Conservation (phyloP, 148 eudicot species). For the Vaccinium corymbosum region DNA sequence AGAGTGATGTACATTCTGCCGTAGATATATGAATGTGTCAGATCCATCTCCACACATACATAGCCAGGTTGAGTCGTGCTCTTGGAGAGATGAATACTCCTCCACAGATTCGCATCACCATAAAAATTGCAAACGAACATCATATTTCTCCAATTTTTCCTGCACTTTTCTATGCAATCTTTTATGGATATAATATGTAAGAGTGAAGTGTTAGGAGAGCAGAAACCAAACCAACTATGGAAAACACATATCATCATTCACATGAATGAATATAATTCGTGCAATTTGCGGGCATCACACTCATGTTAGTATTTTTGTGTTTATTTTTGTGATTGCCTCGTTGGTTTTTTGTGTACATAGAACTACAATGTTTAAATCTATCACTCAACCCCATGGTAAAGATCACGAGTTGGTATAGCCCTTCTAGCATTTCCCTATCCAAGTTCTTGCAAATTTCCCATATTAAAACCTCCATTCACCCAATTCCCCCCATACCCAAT, state of each 20-base stretch:
- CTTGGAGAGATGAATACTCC: not conserved
- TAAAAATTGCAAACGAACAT: not conserved
- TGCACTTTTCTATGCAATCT: too few species aligned
- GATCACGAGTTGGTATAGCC: not conserved
- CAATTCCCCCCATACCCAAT: not conserved
- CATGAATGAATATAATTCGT: too few species aligned
- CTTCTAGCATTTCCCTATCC: not conserved
- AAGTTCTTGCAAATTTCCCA: not conserved
- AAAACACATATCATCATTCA: too few species aligned
- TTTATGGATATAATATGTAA: not conserved
- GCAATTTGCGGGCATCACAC: too few species aligned
- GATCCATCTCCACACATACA: not conserved
- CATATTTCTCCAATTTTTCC: too few species aligned
- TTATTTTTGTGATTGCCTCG: too few species aligned
- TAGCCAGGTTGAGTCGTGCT: not conserved
- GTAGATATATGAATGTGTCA: not conserved
- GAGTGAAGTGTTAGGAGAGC: not conserved
- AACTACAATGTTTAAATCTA: too few species aligned
- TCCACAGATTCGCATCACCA: not conserved
- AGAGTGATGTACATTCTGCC: too few species aligned
- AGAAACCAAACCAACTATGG: not conserved
- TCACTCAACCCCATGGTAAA: not conserved
- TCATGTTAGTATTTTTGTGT: too few species aligned
- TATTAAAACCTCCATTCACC: not conserved
- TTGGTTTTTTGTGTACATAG: too few species aligned